A percentile compares a stretch with the other conserved stretches of the same genome.
phyloP scores from a whole-genome alignment of 805 yeast species.

The Soucietia sequanensis region DNA sequence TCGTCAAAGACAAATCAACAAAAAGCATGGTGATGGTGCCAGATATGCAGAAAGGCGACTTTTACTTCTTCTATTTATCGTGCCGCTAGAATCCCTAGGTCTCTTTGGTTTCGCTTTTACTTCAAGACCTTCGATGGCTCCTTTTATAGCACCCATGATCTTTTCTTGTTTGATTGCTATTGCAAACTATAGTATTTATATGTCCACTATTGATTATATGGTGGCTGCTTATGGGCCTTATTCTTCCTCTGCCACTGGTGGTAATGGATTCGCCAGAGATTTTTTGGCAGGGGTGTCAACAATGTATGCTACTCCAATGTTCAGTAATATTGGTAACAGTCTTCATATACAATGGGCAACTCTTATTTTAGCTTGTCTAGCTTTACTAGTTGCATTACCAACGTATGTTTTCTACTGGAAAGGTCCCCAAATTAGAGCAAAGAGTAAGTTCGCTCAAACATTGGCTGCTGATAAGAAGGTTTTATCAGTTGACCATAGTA shows the following conservation, averaged over 20 bases:
- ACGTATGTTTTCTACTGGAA: slow-evolving; percentile 40
- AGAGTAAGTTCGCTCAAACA: slow-evolving; percentile 36
- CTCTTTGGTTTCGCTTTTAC: slow-evolving; percentile 44
- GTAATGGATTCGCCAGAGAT: slow-evolving; percentile 43
- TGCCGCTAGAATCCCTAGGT: slow-evolving; percentile 38
- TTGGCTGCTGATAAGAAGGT: slow-evolving; percentile 27
- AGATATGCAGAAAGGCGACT: slow-evolving; percentile 27
- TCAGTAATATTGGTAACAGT: slow-evolving; percentile 27
- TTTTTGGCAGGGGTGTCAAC: slow-evolving; percentile 39
- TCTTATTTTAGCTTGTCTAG: slow-evolving; percentile 35
- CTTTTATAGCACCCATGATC: slow-evolving; percentile 44
- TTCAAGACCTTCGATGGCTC: slow-evolving; percentile 30
- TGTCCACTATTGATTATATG: slow-evolving; percentile 46
- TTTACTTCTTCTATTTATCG: slow-evolving; percentile 33
- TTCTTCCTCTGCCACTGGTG: slow-evolving; percentile 45
- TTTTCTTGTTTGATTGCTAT: slow-evolving; percentile 35
- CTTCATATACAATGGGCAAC: slow-evolving; percentile 38
- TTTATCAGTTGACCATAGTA: neutral
- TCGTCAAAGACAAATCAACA: slow-evolving; percentile 25
- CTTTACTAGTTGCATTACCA: slow-evolving; percentile 32
- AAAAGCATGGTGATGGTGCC: slow-evolving; percentile 22
- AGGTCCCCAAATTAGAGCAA: slow-evolving; percentile 34
- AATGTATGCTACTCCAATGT: slow-evolving; percentile 39
- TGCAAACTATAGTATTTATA: slow-evolving; percentile 41
- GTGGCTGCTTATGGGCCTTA: slow-evolving; percentile 41